Evolutionary conservation across 2,329 filamentous ascomycete genomes (phyloP).

Genomic region (Xylariaceae sp.): DNA sequence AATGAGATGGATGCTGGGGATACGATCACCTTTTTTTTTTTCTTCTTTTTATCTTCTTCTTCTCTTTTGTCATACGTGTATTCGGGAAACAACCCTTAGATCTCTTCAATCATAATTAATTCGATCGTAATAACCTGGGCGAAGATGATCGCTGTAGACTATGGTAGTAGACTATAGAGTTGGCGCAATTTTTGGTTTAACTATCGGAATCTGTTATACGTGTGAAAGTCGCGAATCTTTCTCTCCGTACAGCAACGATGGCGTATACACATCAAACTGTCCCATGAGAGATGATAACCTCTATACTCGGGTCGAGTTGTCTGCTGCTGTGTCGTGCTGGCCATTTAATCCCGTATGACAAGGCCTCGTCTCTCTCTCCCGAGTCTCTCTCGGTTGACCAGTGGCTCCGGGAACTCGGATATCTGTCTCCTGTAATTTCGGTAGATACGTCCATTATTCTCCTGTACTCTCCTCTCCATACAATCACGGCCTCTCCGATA

Average conservation of each 20-base stretch:
- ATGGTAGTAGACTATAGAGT: too few relatives aligned
- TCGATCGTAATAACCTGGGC: too few relatives aligned
- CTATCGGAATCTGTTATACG: background rate
- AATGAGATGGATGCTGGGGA: too few relatives aligned
- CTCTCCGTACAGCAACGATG: constrained; percentile 13
- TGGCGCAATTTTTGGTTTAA: too few relatives aligned
- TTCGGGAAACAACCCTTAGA: too few relatives aligned
- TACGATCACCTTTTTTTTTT: too few relatives aligned
- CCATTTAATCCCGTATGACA: constrained; percentile 16
- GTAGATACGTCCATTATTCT: constrained; percentile 8
- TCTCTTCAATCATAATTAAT: too few relatives aligned
- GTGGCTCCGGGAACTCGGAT: constrained; percentile 10
- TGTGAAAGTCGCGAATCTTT: constrained; percentile 12
- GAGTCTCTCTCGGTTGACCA: constrained; percentile 8
- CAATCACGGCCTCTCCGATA: constrained; percentile 8
- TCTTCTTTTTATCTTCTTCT: too few relatives aligned
- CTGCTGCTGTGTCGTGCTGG: constrained; percentile 6
- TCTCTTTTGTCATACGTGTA: too few relatives aligned
- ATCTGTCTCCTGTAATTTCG: constrained; percentile 11
- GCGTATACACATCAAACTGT: constrained; percentile 18
- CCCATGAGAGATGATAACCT: constrained; percentile 17
- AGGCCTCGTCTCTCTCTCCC: background rate
- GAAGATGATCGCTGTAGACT: too few relatives aligned
- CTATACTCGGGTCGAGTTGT: constrained; percentile 13
- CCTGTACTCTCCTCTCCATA: constrained; percentile 14